Evolutionary conservation across 1,284 basidiomycete species (phyloP), one percentile per base, ranked within the genome.

Genomic region (Hymenochaete sp.): DNA sequence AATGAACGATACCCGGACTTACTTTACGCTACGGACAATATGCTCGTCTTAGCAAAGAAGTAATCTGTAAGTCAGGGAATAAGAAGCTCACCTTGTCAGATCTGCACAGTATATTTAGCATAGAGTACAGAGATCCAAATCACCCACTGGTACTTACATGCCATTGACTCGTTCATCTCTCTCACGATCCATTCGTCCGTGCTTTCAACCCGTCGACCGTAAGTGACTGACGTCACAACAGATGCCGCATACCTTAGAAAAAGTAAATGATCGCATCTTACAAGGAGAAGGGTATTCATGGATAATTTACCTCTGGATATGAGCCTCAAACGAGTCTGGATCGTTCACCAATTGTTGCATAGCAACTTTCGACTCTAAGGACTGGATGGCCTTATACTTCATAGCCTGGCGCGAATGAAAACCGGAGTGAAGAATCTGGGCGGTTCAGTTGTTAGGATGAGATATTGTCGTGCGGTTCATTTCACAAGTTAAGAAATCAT

Each of bases 341-440:
- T 68, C 59, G 3, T 57, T 57, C 10, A 71, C 50, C 11, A 74
- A 56, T 41, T 74, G 64, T 28, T 67, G 59, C 56, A 74, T 49
- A 11, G 70, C 56, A 4, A 71, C 54, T 44, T 69, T 70, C 2
- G 68, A 71, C 52, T 75, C 73, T 10, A 74, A 56, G n/a, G 63
- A 65, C 46, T 74, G 72, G n/a, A 73, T 68, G 0, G 67, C 67
- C 33, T 62, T 63, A 54, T 74, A 75, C 9, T 59, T 63, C 36
- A 68, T 67, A 4, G 70, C 60, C 35, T 60, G 61, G 25, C 65
- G 59, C 13, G 61, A 53, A 49, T 68, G 69, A 39, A 71, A 67
- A 0, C 64, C 66, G 10, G 62, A 59, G 47, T 76, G 73, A 21
- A 75, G 62, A 21, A 71, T 62, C 70, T 73, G 44, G 9, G 19